These are phyloP conservation scores for Erodium trifolium DNA, from an alignment of 441 rosid species.

Conservation along the genomic window DNA sequence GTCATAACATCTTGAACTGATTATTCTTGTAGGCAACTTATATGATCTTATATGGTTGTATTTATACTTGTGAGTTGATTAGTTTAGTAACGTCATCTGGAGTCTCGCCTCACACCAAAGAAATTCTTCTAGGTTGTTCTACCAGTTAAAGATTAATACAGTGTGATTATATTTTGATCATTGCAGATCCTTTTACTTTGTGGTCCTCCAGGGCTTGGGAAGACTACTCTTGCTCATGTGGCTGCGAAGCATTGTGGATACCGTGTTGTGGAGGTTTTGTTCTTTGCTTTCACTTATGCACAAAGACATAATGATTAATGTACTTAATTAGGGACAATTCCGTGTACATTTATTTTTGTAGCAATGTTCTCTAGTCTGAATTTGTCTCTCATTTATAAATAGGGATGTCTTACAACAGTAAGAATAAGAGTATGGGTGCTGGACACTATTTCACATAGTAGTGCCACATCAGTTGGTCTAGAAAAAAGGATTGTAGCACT, in stretches of 20 bases:
- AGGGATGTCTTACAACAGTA: neutral
- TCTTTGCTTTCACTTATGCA: slow-evolving; percentile 22
- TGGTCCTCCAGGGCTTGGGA: slow-evolving; percentile 99
- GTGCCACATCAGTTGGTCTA: neutral
- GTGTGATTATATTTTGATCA: slow-evolving; percentile 17
- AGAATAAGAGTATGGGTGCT: neutral
- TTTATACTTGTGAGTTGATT: neutral
- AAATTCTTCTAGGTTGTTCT: slow-evolving; percentile 1
- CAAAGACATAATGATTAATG: neutral
- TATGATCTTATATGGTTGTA: neutral
- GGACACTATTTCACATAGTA: neutral
- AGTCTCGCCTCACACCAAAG: slow-evolving; percentile 13
- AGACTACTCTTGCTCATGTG: slow-evolving; percentile 97
- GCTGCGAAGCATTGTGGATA: slow-evolving; percentile 99
- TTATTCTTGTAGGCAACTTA: neutral
- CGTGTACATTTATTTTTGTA: neutral
- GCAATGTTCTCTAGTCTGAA: neutral
- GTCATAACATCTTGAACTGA: slow-evolving; percentile 2
- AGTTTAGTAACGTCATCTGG: neutral
- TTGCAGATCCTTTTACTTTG: slow-evolving; percentile 92
- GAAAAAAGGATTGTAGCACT: neutral
- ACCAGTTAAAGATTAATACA: neutral
- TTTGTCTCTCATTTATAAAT: neutral
- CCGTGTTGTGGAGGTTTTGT: slow-evolving; percentile 81
- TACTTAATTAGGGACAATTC: neutral